phyloP scores from a whole-genome alignment of 1,139 yeast species.

The Citeromyces hawaiiensis region DNA sequence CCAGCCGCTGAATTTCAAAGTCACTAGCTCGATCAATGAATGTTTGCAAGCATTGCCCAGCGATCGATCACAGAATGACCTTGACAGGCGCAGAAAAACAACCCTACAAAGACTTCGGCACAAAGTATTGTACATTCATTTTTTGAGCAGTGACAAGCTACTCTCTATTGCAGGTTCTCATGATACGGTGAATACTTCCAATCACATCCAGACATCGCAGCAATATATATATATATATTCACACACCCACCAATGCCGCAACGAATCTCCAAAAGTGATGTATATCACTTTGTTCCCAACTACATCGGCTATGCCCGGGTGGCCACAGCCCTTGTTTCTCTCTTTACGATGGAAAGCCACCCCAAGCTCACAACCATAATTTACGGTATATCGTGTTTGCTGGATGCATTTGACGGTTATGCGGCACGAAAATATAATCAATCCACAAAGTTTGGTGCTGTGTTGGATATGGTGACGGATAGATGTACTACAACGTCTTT shows the following conservation, averaged over 20 bases:
- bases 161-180: no score
- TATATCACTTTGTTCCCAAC: conserved; percentile 59
- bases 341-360: conserved; percentile 69
- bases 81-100: no score
- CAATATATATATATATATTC: background rate
- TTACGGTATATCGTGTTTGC: conserved; percentile 78
- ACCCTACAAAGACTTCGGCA: no score
- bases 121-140: no score
- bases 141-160: no score
- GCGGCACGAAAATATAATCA: conserved; percentile 88
- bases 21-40: no score
- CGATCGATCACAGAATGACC: no score
- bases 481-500: conserved; percentile 91
- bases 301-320: conserved; percentile 83
- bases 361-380: conserved; percentile 66
- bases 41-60: no score
- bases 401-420: conserved; percentile 94
- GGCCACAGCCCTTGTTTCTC: conserved; percentile 66
- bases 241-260: background rate
- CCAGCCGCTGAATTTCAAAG: no score
- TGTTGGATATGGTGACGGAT: conserved; percentile 97
- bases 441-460: conserved; percentile 90
- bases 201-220: no score
- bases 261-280: conserved; percentile 5
- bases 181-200: no score